Percentiles rank a stretch among this genome's conserved stretches.
phyloP scores from a whole-genome alignment of 2,329 filamentous ascomycete species.

The Penicillium sp. region DNA sequence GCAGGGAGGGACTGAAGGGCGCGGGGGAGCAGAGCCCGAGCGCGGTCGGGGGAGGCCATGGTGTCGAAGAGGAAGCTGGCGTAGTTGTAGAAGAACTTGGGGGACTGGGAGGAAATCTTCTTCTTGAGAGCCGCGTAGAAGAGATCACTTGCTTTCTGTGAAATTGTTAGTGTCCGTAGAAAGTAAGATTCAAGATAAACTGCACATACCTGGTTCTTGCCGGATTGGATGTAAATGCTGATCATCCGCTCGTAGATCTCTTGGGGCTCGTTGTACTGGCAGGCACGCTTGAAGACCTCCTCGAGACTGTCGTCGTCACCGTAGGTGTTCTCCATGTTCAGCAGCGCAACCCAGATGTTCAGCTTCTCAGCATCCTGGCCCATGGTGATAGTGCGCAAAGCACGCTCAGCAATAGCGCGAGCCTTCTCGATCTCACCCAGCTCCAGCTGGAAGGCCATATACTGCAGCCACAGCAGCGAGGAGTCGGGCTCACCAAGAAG shows the following conservation, averaged over 20 bases:
- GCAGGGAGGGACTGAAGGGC: conserved; percentile 73
- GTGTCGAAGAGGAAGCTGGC: conserved; percentile 82
- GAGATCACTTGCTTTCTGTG: conserved; percentile 73
- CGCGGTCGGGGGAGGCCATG: conserved; percentile 59
- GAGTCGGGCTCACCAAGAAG: conserved; percentile 86
- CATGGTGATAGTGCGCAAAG: conserved; percentile 81
- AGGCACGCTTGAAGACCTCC: conserved; percentile 80
- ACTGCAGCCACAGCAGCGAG: conserved; percentile 87
- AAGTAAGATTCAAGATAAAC: not conserved
- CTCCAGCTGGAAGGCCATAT: conserved; percentile 98
- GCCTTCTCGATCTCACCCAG: conserved; percentile 82
- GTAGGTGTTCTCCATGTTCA: conserved; percentile 90
- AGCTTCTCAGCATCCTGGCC: conserved; percentile 85
- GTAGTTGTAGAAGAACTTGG: conserved; percentile 86
- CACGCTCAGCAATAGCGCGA: conserved; percentile 79
- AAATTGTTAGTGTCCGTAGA: conserved; percentile 19
- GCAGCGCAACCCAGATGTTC: conserved; percentile 86
- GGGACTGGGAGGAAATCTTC: conserved; percentile 66
- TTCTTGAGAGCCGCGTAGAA: conserved; percentile 84
- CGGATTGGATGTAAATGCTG: conserved; percentile 89
- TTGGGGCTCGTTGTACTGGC: conserved; percentile 84
- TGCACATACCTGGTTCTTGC: conserved; percentile 66
- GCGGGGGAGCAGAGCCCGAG: conserved; percentile 67
- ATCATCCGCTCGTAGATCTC: conserved; percentile 82
- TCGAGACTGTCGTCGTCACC: conserved; percentile 74